phyloP scores from a whole-genome alignment of 73 alveolate species.

The Paramecium sexaurelia region DNA sequence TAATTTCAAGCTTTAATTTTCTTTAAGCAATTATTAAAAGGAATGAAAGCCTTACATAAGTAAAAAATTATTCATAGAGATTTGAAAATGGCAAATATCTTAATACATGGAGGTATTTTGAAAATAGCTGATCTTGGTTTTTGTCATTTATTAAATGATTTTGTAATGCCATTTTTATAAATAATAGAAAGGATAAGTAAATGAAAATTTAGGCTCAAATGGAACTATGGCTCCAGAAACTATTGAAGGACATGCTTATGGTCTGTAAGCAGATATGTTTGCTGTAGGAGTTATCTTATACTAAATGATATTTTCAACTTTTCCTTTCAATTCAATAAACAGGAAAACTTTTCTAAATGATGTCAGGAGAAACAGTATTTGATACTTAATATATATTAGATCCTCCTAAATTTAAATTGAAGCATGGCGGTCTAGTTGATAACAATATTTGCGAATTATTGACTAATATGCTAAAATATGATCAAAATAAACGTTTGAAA shows the following conservation, averaged over 20 bases:
- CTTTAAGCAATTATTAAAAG: conserved; percentile 42
- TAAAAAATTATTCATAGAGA: conserved; percentile 65
- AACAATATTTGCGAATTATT: neutral
- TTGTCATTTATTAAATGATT: neutral
- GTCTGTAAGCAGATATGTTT: conserved; percentile 71
- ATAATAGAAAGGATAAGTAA: neutral
- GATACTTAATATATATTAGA: neutral
- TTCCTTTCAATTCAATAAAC: neutral
- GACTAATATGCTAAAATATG: neutral
- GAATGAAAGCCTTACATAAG: conserved; percentile 40
- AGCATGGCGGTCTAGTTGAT: neutral
- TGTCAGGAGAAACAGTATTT: neutral
- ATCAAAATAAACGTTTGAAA: neutral
- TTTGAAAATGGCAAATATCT: conserved; percentile 45
- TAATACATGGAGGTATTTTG: neutral
- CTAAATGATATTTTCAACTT: conserved; percentile 9
- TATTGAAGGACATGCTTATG: conserved; percentile 75
- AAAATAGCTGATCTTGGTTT: conserved; percentile 51
- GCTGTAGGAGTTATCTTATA: conserved; percentile 58
- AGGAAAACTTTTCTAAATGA: neutral
- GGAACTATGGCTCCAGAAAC: conserved; percentile 82
- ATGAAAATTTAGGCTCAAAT: neutral
- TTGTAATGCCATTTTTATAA: neutral
- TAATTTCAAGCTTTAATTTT: neutral
- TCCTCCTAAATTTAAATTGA: neutral